Evolutionary conservation across 306 rosid species (phyloP).

Genomic region (Datisca glomerata): DNA sequence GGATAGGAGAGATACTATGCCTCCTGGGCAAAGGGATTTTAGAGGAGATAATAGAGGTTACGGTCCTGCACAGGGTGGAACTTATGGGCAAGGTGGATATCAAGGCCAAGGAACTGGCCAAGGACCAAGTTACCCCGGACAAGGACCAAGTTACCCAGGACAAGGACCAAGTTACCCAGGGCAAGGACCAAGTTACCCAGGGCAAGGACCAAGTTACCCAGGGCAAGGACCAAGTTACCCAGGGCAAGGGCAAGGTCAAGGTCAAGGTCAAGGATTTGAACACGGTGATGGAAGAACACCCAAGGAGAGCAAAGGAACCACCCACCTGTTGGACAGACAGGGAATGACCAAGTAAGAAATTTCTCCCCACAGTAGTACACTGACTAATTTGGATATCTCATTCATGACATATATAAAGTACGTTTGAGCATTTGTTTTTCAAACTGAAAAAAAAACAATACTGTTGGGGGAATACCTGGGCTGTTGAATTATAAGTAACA

Average conservation of each 20-base stretch:
- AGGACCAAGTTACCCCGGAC: conserved; percentile 19
- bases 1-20: conserved; percentile 24
- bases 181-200: conserved; percentile 22
- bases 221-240: conserved; percentile 22
- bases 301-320: conserved; percentile 24
- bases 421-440: too few species aligned
- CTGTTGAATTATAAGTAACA: too few species aligned
- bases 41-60: conserved; percentile 11
- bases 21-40: conserved; percentile 37
- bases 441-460: too few species aligned
- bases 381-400: background rate
- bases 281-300: conserved; percentile 16
- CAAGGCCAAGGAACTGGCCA: conserved; percentile 16
- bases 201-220: conserved; percentile 10
- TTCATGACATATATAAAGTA: too few species aligned
- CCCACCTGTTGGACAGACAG: conserved; percentile 20
- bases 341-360: conserved; percentile 20
- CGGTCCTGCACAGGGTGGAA: conserved; percentile 18
- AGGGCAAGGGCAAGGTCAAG: conserved; percentile 11
- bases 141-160: conserved; percentile 17
- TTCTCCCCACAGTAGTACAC: background rate
- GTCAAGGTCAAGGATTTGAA: conserved; percentile 17
- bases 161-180: conserved; percentile 10
- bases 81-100: conserved; percentile 22
- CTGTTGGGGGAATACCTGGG: too few species aligned